Conservation (phyloP, 2,329 filamentous ascomycete species). For the Fusarium piperis region DNA sequence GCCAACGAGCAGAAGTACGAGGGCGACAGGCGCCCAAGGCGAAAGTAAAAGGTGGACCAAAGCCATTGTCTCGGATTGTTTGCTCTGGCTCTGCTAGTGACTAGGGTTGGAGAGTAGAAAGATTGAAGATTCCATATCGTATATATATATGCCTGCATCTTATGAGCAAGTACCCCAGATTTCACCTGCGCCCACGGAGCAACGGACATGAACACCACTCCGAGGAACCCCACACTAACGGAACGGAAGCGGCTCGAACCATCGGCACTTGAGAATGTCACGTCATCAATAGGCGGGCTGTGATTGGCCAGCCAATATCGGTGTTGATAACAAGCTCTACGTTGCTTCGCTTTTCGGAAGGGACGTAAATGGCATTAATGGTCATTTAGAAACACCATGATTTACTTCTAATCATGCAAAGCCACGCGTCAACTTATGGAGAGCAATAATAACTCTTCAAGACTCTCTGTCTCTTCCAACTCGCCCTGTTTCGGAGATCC, state of each 20-base stretch:
- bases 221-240: conserved; percentile 2
- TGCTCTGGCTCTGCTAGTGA: background rate
- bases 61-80: conserved; percentile 19
- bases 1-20: conserved; percentile 13
- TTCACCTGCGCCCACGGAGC: background rate
- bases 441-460: background rate
- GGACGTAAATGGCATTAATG: background rate
- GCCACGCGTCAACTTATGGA: background rate
- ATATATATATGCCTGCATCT: background rate
- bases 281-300: background rate
- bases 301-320: background rate
- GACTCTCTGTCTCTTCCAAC: background rate
- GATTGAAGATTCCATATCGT: background rate
- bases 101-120: background rate
- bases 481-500: background rate
- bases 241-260: conserved; percentile 1
- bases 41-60: conserved; percentile 27
- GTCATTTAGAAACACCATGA: background rate
- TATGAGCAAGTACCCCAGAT: background rate
- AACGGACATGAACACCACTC: background rate
- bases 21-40: conserved; percentile 30
- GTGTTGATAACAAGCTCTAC: background rate
- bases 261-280: background rate
- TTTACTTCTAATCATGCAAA: background rate
- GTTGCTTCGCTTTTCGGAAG: background rate